Conservation (phyloP, 2,329 filamentous ascomycete genomes). For the Mollisiaceae sp. region DNA sequence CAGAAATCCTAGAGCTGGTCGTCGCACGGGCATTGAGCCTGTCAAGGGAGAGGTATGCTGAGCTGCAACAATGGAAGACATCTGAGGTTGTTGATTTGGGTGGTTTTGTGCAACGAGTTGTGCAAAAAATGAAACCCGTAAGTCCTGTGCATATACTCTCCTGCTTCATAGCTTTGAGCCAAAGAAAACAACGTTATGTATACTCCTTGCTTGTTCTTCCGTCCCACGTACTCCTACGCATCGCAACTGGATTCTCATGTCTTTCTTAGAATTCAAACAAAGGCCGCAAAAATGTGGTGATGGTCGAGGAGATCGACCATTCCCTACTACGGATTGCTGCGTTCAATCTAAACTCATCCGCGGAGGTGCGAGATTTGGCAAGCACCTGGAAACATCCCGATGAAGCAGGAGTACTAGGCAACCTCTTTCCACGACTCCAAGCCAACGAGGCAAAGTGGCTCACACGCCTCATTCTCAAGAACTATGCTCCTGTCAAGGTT, state of each 20-base stretch:
- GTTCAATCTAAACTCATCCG: conserved; percentile 72
- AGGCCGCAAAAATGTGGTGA: conserved; percentile 49
- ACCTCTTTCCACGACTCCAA: conserved; percentile 63
- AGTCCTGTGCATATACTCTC: conserved; percentile 15
- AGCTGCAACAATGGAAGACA: conserved; percentile 66
- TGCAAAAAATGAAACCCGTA: conserved; percentile 31
- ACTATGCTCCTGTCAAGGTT: conserved; percentile 70
- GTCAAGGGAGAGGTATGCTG: conserved; percentile 61
- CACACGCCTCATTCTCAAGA: conserved; percentile 78
- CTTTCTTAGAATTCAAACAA: conserved; percentile 12
- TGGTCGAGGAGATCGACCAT: conserved; percentile 74
- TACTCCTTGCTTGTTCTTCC: too few relatives aligned
- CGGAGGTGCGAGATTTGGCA: conserved; percentile 53
- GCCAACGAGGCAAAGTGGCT: conserved; percentile 86
- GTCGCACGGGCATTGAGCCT: conserved; percentile 71
- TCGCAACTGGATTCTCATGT: too few relatives aligned
- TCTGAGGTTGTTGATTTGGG: conserved; percentile 69
- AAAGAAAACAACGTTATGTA: too few relatives aligned
- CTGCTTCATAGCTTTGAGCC: too few relatives aligned
- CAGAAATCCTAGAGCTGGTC: conserved; percentile 65
- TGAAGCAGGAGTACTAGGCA: conserved; percentile 52
- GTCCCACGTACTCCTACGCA: too few relatives aligned
- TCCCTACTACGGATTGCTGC: conserved; percentile 71
- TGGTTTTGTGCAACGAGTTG: conserved; percentile 48
- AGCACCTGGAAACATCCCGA: conserved; percentile 9